Evolutionary conservation across 2,329 filamentous ascomycete species (phyloP), one percentile per base, ranked within the genome.

Genomic region (Biscogniauxia mediterranea): DNA sequence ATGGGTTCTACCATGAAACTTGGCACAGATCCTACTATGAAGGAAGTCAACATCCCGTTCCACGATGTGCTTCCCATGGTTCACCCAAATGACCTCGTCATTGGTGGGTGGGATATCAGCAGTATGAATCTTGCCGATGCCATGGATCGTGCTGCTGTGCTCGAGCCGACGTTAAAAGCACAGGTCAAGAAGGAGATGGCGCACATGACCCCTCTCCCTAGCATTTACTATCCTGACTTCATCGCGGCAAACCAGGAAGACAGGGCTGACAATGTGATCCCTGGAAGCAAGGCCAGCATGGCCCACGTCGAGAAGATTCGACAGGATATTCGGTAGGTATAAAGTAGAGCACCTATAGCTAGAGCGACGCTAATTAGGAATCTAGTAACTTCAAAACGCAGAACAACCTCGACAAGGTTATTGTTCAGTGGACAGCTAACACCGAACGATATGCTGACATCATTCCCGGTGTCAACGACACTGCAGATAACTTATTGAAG

Each of bases 211-310:
- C 95, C 95, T 28, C 86, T 98, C 66, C 94, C 93, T 23, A 94
- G 91, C 78, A 90, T 98, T 80, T 99, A 99, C 86, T 99, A 99
- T 78, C 95, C 95, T 1, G 95, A 98, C 79, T 99, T 99, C 83
- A 99, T 99, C 74, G 95, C 95, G 68, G 91, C 95, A 75, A 99
- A 99, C 82, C 95, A 99, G 81, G 93, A 95, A 78, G 93, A 93
- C 74, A 91, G 95, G 73, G 95, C 94, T 67, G 93, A 99, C 80
- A 98, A 99, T 73, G 73, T 96, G 65, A 78, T 98, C 55, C 81
- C 90, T 65, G 95, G 95, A 57, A 85, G 83, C 78, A 96, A 95
- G 81, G 93, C 93, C 66, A 92, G 83, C 76, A 88, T 81, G 79
- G 92, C 87, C 60, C 95, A 99, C 74, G 92, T 99, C 54, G 93